phyloP scores from a whole-genome alignment of 2,329 filamentous ascomycete genomes.

The Lizonia empirigonia region DNA sequence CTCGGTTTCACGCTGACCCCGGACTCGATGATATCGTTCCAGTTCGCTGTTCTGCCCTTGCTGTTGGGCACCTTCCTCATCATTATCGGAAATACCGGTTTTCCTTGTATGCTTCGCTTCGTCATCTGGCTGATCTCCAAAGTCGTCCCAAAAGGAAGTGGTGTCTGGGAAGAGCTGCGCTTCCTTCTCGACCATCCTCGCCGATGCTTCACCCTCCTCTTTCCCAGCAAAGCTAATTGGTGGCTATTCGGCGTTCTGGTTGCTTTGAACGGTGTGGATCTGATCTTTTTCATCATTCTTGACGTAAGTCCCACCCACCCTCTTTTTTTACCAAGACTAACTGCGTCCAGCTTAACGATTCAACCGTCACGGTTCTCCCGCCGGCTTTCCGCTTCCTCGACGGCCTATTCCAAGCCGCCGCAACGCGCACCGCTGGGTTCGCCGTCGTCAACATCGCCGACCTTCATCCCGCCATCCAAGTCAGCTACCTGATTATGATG shows the following conservation, averaged over 20 bases:
- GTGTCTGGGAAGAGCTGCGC: constrained; percentile 84
- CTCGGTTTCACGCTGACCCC: constrained; percentile 91
- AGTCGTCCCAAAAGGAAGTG: constrained; percentile 67
- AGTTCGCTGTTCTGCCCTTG: constrained; percentile 74
- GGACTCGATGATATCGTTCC: constrained; percentile 92
- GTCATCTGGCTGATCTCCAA: constrained; percentile 84
- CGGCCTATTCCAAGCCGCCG: constrained; percentile 86
- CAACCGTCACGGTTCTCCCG: constrained; percentile 70
- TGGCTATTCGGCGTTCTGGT: constrained; percentile 91
- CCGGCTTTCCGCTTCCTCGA: constrained; percentile 78
- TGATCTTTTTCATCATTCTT: constrained; percentile 90
- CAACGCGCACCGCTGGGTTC: constrained; percentile 91
- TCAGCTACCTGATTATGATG: constrained; percentile 98
- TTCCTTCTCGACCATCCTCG: constrained; percentile 94
- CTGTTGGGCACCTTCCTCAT: constrained; percentile 84
- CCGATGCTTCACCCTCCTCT: constrained; percentile 93
- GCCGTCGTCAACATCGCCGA: constrained; percentile 76
- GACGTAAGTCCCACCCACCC: constrained; percentile 66
- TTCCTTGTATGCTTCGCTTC: constrained; percentile 91
- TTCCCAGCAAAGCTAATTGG: constrained; percentile 90
- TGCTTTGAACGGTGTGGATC: constrained; percentile 78
- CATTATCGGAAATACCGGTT: constrained; percentile 92
- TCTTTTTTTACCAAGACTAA: constrained; percentile 4
- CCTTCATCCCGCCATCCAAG: constrained; percentile 88
- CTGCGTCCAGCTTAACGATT: constrained; percentile 68